Conservation (phyloP, 441 rosid genomes). For the Capsella rubella region DNA sequence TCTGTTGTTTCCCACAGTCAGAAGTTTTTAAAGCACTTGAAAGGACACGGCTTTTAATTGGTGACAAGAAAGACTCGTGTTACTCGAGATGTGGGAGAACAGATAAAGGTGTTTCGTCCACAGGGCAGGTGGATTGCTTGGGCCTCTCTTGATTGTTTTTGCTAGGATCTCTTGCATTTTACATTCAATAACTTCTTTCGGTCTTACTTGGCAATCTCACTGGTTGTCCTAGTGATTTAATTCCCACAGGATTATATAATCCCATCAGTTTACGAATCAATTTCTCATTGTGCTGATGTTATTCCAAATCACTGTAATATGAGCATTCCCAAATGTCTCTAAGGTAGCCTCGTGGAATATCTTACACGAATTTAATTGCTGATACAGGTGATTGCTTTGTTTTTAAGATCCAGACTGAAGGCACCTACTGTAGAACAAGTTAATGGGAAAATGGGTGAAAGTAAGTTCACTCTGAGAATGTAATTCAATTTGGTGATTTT, state of each 20-base stretch:
- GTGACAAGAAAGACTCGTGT: slow-evolving; percentile 72
- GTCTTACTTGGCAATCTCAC: slow-evolving; percentile 13
- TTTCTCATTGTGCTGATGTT: slow-evolving; percentile 12
- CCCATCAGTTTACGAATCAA: background rate
- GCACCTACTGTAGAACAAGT: slow-evolving; percentile 38
- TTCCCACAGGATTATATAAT: background rate
- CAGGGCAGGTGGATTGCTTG: slow-evolving; percentile 77
- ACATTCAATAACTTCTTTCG: background rate
- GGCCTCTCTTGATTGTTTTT: slow-evolving; percentile 9
- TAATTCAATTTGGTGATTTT: slow-evolving; percentile 15
- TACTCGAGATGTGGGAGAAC: slow-evolving; percentile 99
- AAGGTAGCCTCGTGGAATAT: slow-evolving; percentile 16
- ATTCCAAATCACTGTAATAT: slow-evolving; percentile 1
- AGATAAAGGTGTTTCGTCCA: slow-evolving; percentile 91
- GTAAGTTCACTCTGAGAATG: slow-evolving; percentile 30
- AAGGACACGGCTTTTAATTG: slow-evolving; percentile 78
- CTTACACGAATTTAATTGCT: slow-evolving; percentile 29
- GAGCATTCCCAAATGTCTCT: slow-evolving; percentile 13
- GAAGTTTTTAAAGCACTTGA: slow-evolving; percentile 76
- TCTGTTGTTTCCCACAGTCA: slow-evolving; percentile 50
- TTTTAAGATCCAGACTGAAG: slow-evolving; percentile 73
- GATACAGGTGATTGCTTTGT: slow-evolving; percentile 84
- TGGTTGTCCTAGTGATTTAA: too few species aligned
- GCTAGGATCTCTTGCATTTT: slow-evolving; percentile 9
- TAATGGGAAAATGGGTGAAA: slow-evolving; percentile 54